Percentiles rank a stretch among this genome's conserved stretches.
Conservation (phyloP, 1,284 basidiomycete genomes). For the Phylloporus sp. region DNA sequence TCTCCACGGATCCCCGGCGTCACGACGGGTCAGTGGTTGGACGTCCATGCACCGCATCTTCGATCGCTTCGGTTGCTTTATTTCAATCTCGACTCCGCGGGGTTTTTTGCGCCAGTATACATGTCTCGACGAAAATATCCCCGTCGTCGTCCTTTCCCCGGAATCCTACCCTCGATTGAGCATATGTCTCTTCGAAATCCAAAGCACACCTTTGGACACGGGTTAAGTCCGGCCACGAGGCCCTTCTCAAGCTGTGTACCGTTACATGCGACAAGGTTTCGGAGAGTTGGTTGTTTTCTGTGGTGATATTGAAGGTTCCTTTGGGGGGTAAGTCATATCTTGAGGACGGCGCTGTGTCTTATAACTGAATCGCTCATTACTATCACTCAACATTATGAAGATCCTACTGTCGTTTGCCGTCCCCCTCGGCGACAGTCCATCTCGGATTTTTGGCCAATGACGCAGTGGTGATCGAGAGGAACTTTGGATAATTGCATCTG, state of each 20-base stretch:
- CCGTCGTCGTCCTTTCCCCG: conserved; percentile 35
- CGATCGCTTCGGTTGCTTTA: no score
- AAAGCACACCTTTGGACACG: conserved; percentile 30
- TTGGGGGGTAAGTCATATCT: conserved; percentile 41
- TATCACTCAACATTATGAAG: conserved; percentile 40
- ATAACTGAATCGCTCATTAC: not conserved
- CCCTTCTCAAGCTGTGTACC: conserved; percentile 41
- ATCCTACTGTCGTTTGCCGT: conserved; percentile 40
- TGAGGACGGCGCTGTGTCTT: not conserved
- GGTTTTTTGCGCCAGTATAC: conserved; percentile 44
- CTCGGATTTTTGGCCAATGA: conserved; percentile 47
- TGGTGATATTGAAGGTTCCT: conserved; percentile 36
- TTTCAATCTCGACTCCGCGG: conserved; percentile 37
- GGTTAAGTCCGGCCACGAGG: conserved; percentile 40
- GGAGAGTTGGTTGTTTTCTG: conserved; percentile 29
- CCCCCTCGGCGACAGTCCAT: conserved; percentile 48
- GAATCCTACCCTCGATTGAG: conserved; percentile 43
- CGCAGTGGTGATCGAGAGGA: conserved; percentile 14
- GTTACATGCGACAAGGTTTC: conserved; percentile 43
- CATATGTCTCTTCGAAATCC: conserved; percentile 46
- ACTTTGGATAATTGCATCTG: not conserved
- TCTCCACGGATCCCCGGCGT: no score
- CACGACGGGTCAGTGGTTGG: no score
- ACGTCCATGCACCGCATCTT: no score
- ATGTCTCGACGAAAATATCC: conserved; percentile 49